Conservation (phyloP, 2,329 filamentous ascomycete genomes). For the Mycosphaerella sp. region DNA sequence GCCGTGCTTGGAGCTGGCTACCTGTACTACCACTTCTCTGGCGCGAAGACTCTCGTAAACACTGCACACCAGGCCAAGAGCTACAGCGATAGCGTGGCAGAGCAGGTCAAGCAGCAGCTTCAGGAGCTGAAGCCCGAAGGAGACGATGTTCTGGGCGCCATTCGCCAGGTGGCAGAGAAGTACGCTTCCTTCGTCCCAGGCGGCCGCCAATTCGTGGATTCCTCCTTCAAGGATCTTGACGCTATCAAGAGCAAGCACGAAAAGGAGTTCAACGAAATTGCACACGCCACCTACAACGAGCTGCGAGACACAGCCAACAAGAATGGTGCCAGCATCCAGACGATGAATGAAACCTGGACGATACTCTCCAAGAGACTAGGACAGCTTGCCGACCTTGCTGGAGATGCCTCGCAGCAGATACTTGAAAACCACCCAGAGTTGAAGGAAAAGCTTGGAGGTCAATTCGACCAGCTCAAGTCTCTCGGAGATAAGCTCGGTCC, state of each 20-base stretch:
- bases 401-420: conserved; percentile 58
- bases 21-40: conserved; percentile 13
- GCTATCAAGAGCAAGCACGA: conserved; percentile 60
- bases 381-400: conserved; percentile 56
- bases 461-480: conserved; percentile 61
- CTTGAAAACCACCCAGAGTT: conserved; percentile 67
- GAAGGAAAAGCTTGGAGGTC: conserved; percentile 65
- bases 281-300: conserved; percentile 61
- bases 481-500: conserved; percentile 65
- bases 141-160: conserved; percentile 60
- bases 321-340: conserved; percentile 57
- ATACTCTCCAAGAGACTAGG: conserved; percentile 57
- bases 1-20: conserved; percentile 11
- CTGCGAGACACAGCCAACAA: conserved; percentile 55
- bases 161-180: conserved; percentile 60
- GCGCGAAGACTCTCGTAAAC: conserved; percentile 42
- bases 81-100: conserved; percentile 51
- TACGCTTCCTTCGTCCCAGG: conserved; percentile 70
- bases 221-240: conserved; percentile 65
- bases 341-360: conserved; percentile 55
- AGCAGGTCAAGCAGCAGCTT: conserved; percentile 46
- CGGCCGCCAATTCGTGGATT: conserved; percentile 61
- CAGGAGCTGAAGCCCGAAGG: conserved; percentile 53
- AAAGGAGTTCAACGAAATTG: conserved; percentile 63
- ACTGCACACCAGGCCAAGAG: conserved; percentile 53